Evolutionary conservation across 176 grass and related monocot species (phyloP).

Genomic region (Phoenix dactylifera): DNA sequence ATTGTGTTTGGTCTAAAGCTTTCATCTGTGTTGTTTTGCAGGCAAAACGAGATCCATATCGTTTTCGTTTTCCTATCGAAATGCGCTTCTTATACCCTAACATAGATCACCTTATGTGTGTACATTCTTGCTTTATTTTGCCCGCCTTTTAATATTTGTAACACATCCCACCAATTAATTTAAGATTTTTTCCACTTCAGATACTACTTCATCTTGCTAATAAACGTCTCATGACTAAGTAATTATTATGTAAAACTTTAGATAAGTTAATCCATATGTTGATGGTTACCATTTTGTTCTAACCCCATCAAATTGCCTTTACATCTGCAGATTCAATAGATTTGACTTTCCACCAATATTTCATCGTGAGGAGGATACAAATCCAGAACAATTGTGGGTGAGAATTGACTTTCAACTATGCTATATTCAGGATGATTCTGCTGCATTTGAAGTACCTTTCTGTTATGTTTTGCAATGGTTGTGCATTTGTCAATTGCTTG

Average conservation of each 20-base stretch:
- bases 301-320: neutral
- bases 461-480: neutral
- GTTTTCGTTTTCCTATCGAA: constrained; percentile 90
- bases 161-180: too few relatives aligned
- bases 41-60: constrained; percentile 89
- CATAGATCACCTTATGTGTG: constrained; percentile 93
- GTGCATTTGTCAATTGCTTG: neutral
- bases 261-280: too few relatives aligned
- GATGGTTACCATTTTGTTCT: too few relatives aligned
- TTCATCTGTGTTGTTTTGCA: constrained; percentile 17
- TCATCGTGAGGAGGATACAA: constrained; percentile 80
- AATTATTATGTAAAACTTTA: too few relatives aligned
- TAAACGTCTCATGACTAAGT: too few relatives aligned
- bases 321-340: constrained; percentile 69
- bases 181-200: too few relatives aligned
- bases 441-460: neutral
- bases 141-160: too few relatives aligned
- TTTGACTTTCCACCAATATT: constrained; percentile 95
- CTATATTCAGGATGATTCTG: too few relatives aligned
- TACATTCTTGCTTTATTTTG: constrained; percentile 4
- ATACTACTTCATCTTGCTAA: too few relatives aligned
- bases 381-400: constrained; percentile 73
- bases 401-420: constrained; percentile 4
- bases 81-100: constrained; percentile 89
- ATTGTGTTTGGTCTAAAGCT: neutral